Evolutionary conservation across 2,329 filamentous ascomycete species (phyloP).

Genomic region (Sclerotinia spermophila): DNA sequence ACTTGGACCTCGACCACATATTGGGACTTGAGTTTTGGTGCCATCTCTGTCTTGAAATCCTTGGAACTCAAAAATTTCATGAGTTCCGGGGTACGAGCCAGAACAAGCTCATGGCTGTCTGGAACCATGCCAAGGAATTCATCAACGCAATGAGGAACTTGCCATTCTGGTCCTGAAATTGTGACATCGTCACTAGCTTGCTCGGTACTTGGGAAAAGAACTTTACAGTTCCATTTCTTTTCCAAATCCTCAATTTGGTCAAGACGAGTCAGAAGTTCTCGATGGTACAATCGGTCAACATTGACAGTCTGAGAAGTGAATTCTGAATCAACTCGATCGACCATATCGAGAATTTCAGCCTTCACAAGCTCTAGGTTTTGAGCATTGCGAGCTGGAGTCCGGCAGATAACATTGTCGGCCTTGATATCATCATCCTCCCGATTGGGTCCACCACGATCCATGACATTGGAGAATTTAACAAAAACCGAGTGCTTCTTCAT

Average conservation of each 20-base stretch:
- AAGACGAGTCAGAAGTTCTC: slow-evolving; percentile 85
- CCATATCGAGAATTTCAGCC: slow-evolving; percentile 99
- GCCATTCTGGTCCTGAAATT: slow-evolving; percentile 95
- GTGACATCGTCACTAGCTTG: slow-evolving; percentile 95
- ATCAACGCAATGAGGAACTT: slow-evolving; percentile 94
- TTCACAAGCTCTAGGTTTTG: slow-evolving; percentile 96
- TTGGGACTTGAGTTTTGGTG: slow-evolving; percentile 81
- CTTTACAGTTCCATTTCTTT: slow-evolving; percentile 99
- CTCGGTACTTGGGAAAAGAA: slow-evolving; percentile 95
- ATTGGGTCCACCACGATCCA: slow-evolving; percentile 87
- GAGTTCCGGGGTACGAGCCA: slow-evolving; percentile 71
- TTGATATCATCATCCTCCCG: slow-evolving; percentile 98
- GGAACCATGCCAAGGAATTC: slow-evolving; percentile 97
- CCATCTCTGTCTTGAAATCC: slow-evolving; percentile 75
- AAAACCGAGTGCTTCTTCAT: slow-evolving; percentile 99
- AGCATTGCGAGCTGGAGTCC: slow-evolving; percentile 92
- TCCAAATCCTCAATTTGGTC: slow-evolving; percentile 89
- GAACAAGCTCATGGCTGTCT: slow-evolving; percentile 86
- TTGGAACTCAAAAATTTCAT: slow-evolving; percentile 77
- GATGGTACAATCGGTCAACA: slow-evolving; percentile 92
- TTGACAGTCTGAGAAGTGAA: slow-evolving; percentile 92
- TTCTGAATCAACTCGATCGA: slow-evolving; percentile 81
- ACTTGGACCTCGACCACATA: slow-evolving; percentile 87
- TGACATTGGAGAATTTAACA: slow-evolving; percentile 98
- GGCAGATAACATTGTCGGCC: slow-evolving; percentile 98